phyloP scores from a whole-genome alignment of 2,329 filamentous ascomycete genomes.

The Fusarium dlaminii region DNA sequence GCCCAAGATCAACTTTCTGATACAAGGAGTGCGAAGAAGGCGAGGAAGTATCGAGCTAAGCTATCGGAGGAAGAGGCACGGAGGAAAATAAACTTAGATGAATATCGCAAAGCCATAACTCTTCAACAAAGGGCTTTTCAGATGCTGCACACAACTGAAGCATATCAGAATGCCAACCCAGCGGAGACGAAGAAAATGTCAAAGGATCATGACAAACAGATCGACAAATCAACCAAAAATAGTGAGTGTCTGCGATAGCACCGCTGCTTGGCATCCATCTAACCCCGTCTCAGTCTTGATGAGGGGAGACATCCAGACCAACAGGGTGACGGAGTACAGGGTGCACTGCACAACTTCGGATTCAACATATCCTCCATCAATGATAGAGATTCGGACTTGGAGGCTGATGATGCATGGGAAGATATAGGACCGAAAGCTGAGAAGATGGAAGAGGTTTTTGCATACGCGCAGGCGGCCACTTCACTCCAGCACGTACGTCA shows the following conservation, averaged over 20 bases:
- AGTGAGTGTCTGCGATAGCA: not conserved
- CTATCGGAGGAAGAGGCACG: not conserved
- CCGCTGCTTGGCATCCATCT: not conserved
- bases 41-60: not conserved
- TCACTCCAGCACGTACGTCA: not conserved
- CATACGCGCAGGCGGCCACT: not conserved
- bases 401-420: not conserved
- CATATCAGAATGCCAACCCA: not conserved
- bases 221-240: not conserved
- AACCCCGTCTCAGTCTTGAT: not conserved
- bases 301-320: not conserved
- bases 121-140: not conserved
- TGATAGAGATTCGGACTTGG: not conserved
- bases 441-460: not conserved
- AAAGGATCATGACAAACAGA: not conserved
- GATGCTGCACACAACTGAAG: not conserved
- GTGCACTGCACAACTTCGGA: not conserved
- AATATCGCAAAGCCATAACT: not conserved
- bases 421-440: not conserved
- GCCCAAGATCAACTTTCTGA: not conserved
- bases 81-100: not conserved
- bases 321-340: not conserved
- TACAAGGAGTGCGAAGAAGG: not conserved
- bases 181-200: not conserved
- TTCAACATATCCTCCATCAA: not conserved